phyloP scores from a whole-genome alignment of 129 eudicot genomes.

The Gnaphalium uliginosum region DNA sequence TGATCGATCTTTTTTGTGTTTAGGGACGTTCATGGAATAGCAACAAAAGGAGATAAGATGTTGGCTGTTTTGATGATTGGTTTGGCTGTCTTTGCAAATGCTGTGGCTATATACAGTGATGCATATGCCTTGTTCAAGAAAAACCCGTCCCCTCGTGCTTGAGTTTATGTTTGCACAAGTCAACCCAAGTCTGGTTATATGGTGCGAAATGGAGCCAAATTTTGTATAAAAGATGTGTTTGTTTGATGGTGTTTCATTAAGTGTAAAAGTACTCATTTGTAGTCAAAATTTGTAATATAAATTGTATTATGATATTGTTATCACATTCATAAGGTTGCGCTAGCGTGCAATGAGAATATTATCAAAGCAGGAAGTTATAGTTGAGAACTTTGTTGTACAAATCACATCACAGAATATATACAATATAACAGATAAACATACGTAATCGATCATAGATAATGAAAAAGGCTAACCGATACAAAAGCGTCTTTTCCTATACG shows the following conservation, averaged over 20 bases:
- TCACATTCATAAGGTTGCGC: background rate
- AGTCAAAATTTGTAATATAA: conserved; percentile 18
- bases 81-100: conserved; percentile 54
- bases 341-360: background rate
- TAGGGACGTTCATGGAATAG: conserved; percentile 59
- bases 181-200: background rate
- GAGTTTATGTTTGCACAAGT: conserved; percentile 17
- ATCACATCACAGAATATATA: background rate
- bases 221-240: conserved; percentile 31
- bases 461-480: background rate
- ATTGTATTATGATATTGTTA: background rate
- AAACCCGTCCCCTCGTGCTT: conserved; percentile 39
- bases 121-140: conserved; percentile 49
- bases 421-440: background rate
- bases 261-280: conserved; percentile 22
- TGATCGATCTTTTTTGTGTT: background rate
- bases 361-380: background rate
- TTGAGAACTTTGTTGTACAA: background rate
- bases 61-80: conserved; percentile 51
- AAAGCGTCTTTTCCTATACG: background rate
- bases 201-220: background rate
- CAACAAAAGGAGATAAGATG: conserved; percentile 50
- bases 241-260: background rate
- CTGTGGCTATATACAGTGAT: conserved; percentile 57
- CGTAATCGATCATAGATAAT: background rate